Conservation (phyloP, 148 eudicot genomes). For the Camellia lanceoleosa region DNA sequence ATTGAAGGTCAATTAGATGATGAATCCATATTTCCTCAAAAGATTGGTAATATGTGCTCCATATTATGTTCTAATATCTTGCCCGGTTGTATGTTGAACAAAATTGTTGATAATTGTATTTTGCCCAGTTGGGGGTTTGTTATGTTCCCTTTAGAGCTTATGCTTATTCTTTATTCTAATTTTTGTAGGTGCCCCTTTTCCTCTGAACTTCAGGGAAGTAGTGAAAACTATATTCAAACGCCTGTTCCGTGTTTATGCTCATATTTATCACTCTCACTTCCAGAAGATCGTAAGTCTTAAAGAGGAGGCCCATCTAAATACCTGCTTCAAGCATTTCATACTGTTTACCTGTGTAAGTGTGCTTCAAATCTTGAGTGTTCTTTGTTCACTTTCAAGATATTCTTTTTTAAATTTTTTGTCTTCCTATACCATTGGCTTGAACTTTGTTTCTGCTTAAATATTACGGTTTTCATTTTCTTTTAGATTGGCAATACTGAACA, state of each 20-base stretch:
- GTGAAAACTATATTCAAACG: conserved; percentile 95
- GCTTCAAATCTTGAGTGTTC: not conserved
- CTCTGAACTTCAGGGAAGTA: conserved; percentile 87
- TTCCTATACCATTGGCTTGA: not conserved
- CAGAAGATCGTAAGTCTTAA: conserved; percentile 98
- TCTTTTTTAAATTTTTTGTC: not conserved
- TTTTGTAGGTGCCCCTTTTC: conserved; percentile 83
- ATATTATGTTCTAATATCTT: too few relatives aligned
- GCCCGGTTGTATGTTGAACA: too few relatives aligned
- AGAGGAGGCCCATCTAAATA: conserved; percentile 97
- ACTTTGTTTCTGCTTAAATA: not conserved
- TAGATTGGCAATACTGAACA: not conserved
- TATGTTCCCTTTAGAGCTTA: not conserved
- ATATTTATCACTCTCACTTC: conserved; percentile 96
- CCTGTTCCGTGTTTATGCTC: conserved; percentile 94
- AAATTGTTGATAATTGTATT: too few relatives aligned
- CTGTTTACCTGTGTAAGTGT: conserved; percentile 87
- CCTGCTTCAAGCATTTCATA: conserved; percentile 98
- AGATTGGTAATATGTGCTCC: conserved; percentile 50
- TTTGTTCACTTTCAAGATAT: not conserved
- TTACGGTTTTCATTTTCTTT: not conserved
- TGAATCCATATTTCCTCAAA: conserved; percentile 95
- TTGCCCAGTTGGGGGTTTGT: not conserved
- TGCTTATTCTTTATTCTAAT: not conserved
- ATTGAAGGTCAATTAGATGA: conserved; percentile 91